Evolutionary conservation across 78 protist genomes (phyloP).

Genomic region (Bigelowiella natans): DNA sequence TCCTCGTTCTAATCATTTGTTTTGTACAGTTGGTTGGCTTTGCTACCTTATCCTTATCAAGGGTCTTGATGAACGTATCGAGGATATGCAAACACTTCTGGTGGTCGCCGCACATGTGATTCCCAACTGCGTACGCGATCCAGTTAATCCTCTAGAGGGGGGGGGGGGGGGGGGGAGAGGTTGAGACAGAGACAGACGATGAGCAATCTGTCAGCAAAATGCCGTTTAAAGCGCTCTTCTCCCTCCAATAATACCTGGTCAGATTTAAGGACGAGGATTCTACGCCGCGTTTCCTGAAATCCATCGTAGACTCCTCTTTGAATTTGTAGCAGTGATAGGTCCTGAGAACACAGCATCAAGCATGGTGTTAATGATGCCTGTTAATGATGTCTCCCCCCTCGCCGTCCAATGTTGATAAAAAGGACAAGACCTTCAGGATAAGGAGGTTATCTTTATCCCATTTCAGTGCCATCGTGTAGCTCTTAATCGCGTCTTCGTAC

Average conservation of each 20-base stretch:
- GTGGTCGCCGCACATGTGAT: conserved; percentile 47
- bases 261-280: conserved; percentile 54
- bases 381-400: too few relatives aligned
- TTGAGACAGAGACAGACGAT: too few relatives aligned
- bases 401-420: too few relatives aligned
- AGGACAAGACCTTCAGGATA: conserved; percentile 68
- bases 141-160: conserved; percentile 51
- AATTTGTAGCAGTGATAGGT: conserved; percentile 52
- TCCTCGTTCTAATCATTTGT: neutral
- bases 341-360: too few relatives aligned
- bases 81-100: conserved; percentile 34
- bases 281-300: conserved; percentile 50
- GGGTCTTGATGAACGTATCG: conserved; percentile 32
- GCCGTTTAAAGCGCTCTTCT: neutral
- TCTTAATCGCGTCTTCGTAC: conserved; percentile 65
- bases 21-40: neutral
- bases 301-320: conserved; percentile 66
- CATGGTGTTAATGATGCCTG: too few relatives aligned
- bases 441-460: conserved; percentile 56
- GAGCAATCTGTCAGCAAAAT: neutral
- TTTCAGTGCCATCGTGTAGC: conserved; percentile 65
- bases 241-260: conserved; percentile 3
- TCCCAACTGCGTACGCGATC: conserved; percentile 60
- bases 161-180: too few relatives aligned
- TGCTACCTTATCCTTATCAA: neutral